These are phyloP conservation scores for Plasmodium berghei DNA, from an alignment of 169 alveolate genomes.

Conservation along the genomic window DNA sequence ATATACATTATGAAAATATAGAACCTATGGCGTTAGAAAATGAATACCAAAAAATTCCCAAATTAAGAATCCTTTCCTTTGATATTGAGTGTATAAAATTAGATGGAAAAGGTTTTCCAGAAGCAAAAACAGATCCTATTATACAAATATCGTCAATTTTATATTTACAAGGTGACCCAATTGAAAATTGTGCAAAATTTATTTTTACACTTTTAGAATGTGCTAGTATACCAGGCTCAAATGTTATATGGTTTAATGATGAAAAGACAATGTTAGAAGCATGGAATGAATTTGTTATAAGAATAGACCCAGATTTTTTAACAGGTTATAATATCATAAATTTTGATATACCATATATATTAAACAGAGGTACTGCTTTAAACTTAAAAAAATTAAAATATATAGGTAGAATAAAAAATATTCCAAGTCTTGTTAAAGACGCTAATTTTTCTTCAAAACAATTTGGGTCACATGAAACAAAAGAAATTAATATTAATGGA, in stretches of 20 bases:
- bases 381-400: conserved; percentile 88
- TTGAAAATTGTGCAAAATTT: conserved; percentile 77
- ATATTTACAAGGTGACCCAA: conserved; percentile 82
- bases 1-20: conserved; percentile 83
- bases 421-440: conserved; percentile 88
- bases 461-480: conserved; percentile 94
- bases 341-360: conserved; percentile 97
- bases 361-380: conserved; percentile 94
- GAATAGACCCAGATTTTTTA: conserved; percentile 96
- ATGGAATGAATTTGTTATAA: conserved; percentile 88
- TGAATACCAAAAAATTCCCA: conserved; percentile 55
- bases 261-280: conserved; percentile 90
- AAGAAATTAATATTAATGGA: conserved; percentile 95
- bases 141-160: conserved; percentile 96
- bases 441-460: conserved; percentile 91
- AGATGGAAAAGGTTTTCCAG: conserved; percentile 96
- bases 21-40: conserved; percentile 80
- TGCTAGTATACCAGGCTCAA: conserved; percentile 91
- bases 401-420: conserved; percentile 87
- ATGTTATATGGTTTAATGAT: conserved; percentile 85
- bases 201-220: conserved; percentile 89
- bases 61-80: conserved; percentile 39
- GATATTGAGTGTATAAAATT: conserved; percentile 92
- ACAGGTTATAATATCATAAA: conserved; percentile 98
- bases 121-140: conserved; percentile 95